A percentile compares a stretch with the other conserved stretches of the same genome.
Evolutionary conservation across 768 basidiomycete species (phyloP).

Genomic region (Kondoa subrosea): DNA sequence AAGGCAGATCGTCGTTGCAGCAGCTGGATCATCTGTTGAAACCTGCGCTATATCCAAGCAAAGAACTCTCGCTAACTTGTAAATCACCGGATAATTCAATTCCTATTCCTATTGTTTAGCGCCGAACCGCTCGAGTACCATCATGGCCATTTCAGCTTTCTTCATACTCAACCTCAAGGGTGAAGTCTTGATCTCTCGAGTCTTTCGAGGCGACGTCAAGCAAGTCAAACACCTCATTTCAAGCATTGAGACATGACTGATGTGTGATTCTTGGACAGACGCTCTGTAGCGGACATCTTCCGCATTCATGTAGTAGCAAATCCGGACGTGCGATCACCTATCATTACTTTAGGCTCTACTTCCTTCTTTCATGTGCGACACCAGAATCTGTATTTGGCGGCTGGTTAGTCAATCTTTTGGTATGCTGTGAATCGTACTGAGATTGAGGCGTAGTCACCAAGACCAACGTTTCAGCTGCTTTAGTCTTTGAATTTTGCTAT

Average conservation of each 20-base stretch:
- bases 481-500: constrained; percentile 96
- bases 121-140: no score
- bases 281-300: constrained; percentile 43
- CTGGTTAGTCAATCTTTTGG: constrained; percentile 29
- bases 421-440: background rate
- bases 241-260: background rate
- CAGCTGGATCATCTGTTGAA: no score
- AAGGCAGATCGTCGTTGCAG: no score
- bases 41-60: no score
- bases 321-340: constrained; percentile 88
- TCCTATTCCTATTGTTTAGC: no score
- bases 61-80: no score
- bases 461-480: constrained; percentile 85
- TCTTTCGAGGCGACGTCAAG: constrained; percentile 97
- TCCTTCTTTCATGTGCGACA: constrained; percentile 96
- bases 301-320: constrained; percentile 97
- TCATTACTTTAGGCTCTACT: constrained; percentile 91
- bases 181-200: constrained; percentile 90
- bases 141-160: background rate
- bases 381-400: constrained; percentile 88
- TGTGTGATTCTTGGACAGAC: constrained; percentile 7
- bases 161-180: constrained; percentile 94
- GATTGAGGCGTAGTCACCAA: constrained; percentile 49
- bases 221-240: constrained; percentile 33
- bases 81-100: no score